Conservation (phyloP, 148 eudicot genomes). For the Persicaria tinctoria region DNA sequence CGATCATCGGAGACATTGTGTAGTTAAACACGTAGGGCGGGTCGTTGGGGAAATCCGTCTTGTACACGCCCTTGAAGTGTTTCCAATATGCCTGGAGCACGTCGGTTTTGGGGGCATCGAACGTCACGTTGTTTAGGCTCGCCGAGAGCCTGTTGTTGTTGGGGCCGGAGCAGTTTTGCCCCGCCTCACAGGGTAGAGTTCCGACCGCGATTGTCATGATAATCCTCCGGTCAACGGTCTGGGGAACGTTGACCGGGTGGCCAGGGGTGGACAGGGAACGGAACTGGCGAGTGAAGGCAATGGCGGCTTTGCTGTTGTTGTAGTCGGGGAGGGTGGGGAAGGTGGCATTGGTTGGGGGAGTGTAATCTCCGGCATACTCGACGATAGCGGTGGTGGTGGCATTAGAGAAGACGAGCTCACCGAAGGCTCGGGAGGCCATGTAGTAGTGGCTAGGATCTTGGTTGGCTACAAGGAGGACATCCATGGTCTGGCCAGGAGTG, state of each 20-base stretch:
- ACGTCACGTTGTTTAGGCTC: constrained; percentile 29
- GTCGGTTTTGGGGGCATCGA: constrained; percentile 18
- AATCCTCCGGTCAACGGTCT: constrained; percentile 5
- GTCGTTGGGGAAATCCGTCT: constrained; percentile 19
- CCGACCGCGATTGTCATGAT: constrained; percentile 17
- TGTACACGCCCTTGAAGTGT: constrained; percentile 19
- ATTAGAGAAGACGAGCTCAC: constrained; percentile 9
- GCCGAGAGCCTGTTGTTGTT: constrained; percentile 13
- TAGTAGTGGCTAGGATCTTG: constrained; percentile 19
- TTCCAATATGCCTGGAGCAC: constrained; percentile 31
- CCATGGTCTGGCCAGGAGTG: constrained; percentile 30
- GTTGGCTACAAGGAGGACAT: constrained; percentile 19
- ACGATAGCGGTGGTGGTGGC: constrained; percentile 29
- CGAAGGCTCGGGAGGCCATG: constrained; percentile 20
- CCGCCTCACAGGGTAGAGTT: constrained; percentile 13
- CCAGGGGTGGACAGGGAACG: constrained; percentile 10
- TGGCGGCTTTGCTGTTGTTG: constrained; percentile 17
- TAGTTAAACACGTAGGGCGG: constrained; percentile 23
- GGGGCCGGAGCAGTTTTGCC: constrained; percentile 20
- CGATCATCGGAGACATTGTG: constrained; percentile 11
- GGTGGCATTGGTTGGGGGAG: constrained; percentile 6
- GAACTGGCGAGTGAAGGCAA: constrained; percentile 13
- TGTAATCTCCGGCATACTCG: constrained; percentile 16
- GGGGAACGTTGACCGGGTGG: constrained; percentile 20
- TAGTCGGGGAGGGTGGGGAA: constrained; percentile 24